Base-by-base conservation (phyloP, 1,284 basidiomycete species). In the Moesziomyces antarcticus region DNA sequence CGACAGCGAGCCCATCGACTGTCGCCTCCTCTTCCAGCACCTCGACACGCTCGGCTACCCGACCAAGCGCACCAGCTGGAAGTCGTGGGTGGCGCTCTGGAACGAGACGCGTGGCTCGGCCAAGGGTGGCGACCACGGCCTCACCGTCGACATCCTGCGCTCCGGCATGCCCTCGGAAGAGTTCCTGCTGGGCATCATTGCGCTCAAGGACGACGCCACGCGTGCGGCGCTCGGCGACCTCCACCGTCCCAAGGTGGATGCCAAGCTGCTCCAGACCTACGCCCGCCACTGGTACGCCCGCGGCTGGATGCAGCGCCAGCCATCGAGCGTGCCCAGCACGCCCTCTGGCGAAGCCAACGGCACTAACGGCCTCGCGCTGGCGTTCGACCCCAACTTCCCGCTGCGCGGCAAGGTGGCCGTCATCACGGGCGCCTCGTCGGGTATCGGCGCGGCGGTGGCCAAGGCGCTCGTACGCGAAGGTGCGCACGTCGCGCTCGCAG, bases 371-470 rank as follows among this genome's bases (percentile, higher is more conserved):
- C 42, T 65, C 3, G 53, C 58, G 20, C 55, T 56, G 11, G 63
- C 54, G 16, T 72, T 73, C 35, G 66, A 72, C 27, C 59, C 57
- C 41, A 61, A 73, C 20, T 53, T 58, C 18, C 75, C 73, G 18
- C 64, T 82, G 3, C 54, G 58, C 20, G 81, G 81, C 53, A 81
- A 81, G 51, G 83, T 82, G n/a, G 85, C 83, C 22, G 62, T 85
- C 44, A 63, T 85, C 63, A 85, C 85, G 20, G 85, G 85, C 30
- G 84, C 85, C 25, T 85, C 84, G 7, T 81, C 82, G 9, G 85
- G 85, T 33, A 85, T 85, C 61, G 85, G 85, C 14, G 84, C 82
- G 11, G 82, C 84, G 1, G 82, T 83, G 10, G 70, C 80, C 67
- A 70, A 72, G 56, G 63, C 73, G 37, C 56, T 74, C 48, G 51